These are phyloP conservation scores for Cyberlindnera mrakii DNA, from an alignment of 805 yeast genomes.

Conservation along the genomic window DNA sequence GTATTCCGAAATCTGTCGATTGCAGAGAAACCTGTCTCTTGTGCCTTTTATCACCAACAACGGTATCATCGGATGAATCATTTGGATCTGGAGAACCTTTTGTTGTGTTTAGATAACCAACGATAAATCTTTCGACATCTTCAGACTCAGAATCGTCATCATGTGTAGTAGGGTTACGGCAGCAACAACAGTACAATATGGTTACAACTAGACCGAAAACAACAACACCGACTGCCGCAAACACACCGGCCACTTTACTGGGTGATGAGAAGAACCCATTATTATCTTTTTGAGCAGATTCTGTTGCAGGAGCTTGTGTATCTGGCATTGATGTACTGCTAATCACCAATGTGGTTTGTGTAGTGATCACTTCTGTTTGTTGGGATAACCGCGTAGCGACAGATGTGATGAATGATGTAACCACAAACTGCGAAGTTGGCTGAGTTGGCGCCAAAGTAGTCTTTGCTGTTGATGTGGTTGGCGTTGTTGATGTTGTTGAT, in stretches of 20 bases:
- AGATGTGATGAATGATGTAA: constrained; percentile 9
- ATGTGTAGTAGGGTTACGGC: background rate
- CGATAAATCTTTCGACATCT: background rate
- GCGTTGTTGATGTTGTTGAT: too few relatives aligned
- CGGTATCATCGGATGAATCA: constrained; percentile 7
- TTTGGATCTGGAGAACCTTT: constrained; percentile 4
- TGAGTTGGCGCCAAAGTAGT: too few relatives aligned
- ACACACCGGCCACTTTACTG: constrained; percentile 79
- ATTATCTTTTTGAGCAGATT: constrained; percentile 6
- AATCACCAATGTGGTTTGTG: constrained; percentile 8
- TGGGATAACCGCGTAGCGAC: constrained; percentile 10
- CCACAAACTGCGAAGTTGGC: constrained; percentile 9
- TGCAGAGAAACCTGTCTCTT: constrained; percentile 4
- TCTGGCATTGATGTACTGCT: constrained; percentile 5
- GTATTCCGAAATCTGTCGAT: constrained; percentile 12
- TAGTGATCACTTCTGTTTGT: constrained; percentile 5
- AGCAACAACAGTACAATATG: constrained; percentile 35
- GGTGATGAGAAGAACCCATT: constrained; percentile 51
- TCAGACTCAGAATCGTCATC: background rate
- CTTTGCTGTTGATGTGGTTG: too few relatives aligned
- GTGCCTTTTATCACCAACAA: constrained; percentile 5
- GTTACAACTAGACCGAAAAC: constrained; percentile 37
- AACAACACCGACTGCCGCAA: constrained; percentile 68
- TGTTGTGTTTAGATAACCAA: background rate
- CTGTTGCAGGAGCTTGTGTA: background rate